Percentiles rank a stretch among this genome's conserved stretches.
These are phyloP conservation scores for Termitomyces eurrhizus DNA, from an alignment of 768 basidiomycete species.

Conservation along the genomic window DNA sequence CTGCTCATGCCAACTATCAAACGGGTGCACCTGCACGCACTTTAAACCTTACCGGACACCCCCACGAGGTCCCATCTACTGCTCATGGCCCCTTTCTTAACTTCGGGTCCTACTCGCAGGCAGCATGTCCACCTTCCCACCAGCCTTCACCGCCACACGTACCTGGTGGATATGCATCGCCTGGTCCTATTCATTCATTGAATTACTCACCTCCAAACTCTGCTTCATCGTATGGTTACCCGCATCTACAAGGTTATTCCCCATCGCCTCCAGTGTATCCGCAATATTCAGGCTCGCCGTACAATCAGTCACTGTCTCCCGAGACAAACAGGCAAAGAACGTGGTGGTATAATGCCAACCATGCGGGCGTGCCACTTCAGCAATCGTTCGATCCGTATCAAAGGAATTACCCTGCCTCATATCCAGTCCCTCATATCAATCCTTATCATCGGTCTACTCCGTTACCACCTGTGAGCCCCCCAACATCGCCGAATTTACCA, in stretches of 20 bases:
- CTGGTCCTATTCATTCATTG: constrained; percentile 29
- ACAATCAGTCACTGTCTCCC: constrained; percentile 27
- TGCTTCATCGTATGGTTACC: constrained; percentile 32
- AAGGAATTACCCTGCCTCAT: constrained; percentile 26
- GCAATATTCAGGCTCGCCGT: constrained; percentile 34
- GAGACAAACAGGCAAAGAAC: constrained; percentile 41
- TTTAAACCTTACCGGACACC: constrained; percentile 33
- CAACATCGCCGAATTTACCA: constrained; percentile 11
- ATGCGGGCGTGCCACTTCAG: constrained; percentile 16
- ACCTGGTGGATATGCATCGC: constrained; percentile 21
- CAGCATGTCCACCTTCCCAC: constrained; percentile 24
- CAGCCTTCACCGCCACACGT: constrained; percentile 20
- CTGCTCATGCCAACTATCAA: constrained; percentile 35
- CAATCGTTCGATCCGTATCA: constrained; percentile 27
- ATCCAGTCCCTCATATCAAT: constrained; percentile 25
- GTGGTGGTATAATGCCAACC: constrained; percentile 50
- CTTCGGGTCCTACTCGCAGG: constrained; percentile 24
- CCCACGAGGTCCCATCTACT: constrained; percentile 27
- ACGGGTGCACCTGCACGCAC: constrained; percentile 24
- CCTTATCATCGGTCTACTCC: constrained; percentile 13
- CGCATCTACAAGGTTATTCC: constrained; percentile 30
- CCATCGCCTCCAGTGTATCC: constrained; percentile 31
- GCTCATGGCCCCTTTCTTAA: constrained; percentile 21
- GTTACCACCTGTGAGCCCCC: constrained; percentile 18
- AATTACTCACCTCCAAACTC: constrained; percentile 29